Evolutionary conservation across 208 protist species (phyloP).

Genomic region (Crithidia expoeki): DNA sequence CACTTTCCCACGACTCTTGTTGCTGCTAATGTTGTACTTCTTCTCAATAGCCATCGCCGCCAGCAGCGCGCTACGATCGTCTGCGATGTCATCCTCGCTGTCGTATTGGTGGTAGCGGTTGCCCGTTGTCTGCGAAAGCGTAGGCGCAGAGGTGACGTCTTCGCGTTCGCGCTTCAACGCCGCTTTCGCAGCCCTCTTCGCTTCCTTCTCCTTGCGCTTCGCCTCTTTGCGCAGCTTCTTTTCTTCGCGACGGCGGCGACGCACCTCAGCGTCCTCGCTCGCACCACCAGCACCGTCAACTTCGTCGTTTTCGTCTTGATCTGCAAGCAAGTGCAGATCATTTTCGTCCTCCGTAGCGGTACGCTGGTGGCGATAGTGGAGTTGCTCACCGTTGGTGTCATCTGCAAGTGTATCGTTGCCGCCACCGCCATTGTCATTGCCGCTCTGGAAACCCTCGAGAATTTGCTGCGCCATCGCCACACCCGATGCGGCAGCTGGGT

Average conservation of each 20-base stretch:
- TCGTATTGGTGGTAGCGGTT: not conserved
- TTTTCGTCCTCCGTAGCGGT: not conserved
- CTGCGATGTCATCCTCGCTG: slow-evolving; percentile 1
- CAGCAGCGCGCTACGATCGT: slow-evolving; percentile 19
- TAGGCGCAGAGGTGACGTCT: slow-evolving; percentile 15
- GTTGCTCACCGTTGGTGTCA: not conserved
- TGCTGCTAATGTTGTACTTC: slow-evolving; percentile 15
- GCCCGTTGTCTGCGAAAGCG: slow-evolving; percentile 1
- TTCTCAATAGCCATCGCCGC: slow-evolving; percentile 18
- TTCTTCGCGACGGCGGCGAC: slow-evolving; percentile 25
- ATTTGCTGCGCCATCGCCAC: slow-evolving; percentile 64
- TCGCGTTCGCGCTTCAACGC: slow-evolving; percentile 31
- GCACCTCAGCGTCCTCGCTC: not conserved
- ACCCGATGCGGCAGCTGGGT: slow-evolving; percentile 60
- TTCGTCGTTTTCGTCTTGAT: not conserved
- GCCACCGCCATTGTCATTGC: not conserved
- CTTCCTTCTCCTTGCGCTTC: slow-evolving; percentile 26
- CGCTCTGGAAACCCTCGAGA: slow-evolving; percentile 30
- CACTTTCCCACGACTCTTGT: not conserved
- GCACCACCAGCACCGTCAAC: not conserved
- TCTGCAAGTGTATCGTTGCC: not conserved
- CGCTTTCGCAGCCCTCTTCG: slow-evolving; percentile 22
- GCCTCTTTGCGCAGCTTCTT: slow-evolving; percentile 24
- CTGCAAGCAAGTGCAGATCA: slow-evolving; percentile 1
- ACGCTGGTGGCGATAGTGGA: too few species aligned